Base-by-base conservation (phyloP, 495 filamentous ascomycete species). In the Platismatia glauca region DNA sequence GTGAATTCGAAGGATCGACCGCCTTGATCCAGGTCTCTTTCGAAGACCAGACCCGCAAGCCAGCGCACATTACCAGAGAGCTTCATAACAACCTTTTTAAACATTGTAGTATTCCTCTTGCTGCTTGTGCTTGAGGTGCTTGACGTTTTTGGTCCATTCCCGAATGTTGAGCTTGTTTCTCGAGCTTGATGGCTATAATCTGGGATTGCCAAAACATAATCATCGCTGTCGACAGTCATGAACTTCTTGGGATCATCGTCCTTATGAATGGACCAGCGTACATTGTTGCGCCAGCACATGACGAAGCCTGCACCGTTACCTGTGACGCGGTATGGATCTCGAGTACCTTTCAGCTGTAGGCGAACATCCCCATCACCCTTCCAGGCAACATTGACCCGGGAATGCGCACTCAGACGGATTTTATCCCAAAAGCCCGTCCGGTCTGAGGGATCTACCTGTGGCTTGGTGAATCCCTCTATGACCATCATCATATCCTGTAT, bases 401-500 rank as follows among this genome's bases (percentile, higher is more conserved):
- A 97, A 73, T 99, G 94, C 71, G 95, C 91, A 68, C 86, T 91
- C 22, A 99, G 81, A 63, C 94, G 79, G 38, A 99, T 96, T 79
- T 99, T 99, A 72, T 99, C 94, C 94, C 94, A 99, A 77, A 99
- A 99, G 11, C 94, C 94, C 55, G 90, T 89, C 50, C 89, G 83
- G 46, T 99, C 94, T 1, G 93, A 97, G 7, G 89, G 89, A 74
- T 97, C 94, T 44, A 96, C 78, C 66, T 95, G 91, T 7, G 90
- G 89, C 67, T 97, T 99, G 13, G 92, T 96, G 75, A 99, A 96
- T 0, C 88, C 88, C 77, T 99, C 94, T 62, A 99, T 90, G 31
- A 95, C 90, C 84, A 97, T 96, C 94, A 99, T 99, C 89, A 97
- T 96, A 69, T 99, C 94, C 73, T 99, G 94, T 59, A 99, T 97